Conservation (phyloP, 306 rosid species). For the Casuarina equisetifolia region DNA sequence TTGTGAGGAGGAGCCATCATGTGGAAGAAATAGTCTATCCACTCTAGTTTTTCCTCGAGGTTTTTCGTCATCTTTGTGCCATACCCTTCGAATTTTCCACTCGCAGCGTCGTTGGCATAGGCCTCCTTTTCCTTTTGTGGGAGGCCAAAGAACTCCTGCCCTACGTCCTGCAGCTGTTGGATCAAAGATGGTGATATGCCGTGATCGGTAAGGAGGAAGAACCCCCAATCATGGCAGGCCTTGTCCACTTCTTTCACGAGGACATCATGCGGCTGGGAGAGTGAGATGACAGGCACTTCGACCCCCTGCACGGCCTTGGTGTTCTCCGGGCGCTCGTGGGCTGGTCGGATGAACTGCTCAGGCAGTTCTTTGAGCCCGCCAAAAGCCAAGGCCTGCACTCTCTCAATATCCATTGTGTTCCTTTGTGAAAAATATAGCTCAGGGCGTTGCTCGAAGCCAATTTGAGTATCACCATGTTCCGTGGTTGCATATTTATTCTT, state of each 20-base stretch:
- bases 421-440: too few relatives aligned
- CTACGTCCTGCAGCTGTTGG: constrained; percentile 47
- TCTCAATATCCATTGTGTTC: constrained; percentile 9
- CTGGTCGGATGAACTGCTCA: constrained; percentile 24
- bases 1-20: constrained; percentile 49
- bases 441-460: too few relatives aligned
- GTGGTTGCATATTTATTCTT: too few relatives aligned
- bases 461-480: too few relatives aligned
- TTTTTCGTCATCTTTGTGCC: constrained; percentile 69
- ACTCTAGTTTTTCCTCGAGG: constrained; percentile 54
- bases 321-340: constrained; percentile 35
- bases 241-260: constrained; percentile 17
- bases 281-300: constrained; percentile 31
- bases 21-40: constrained; percentile 69
- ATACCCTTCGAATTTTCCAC: constrained; percentile 54
- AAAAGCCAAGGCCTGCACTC: constrained; percentile 34
- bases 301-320: constrained; percentile 34
- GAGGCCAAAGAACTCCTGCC: constrained; percentile 44
- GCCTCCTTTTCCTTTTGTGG: constrained; percentile 56
- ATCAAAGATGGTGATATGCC: constrained; percentile 44
- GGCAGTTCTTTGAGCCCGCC: constrained; percentile 24
- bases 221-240: constrained; percentile 53
- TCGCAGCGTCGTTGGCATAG: constrained; percentile 57
- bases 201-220: constrained; percentile 55
- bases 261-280: constrained; percentile 26